phyloP scores from a whole-genome alignment of 2,329 filamentous ascomycete species.

The Penicillium polonicum region DNA sequence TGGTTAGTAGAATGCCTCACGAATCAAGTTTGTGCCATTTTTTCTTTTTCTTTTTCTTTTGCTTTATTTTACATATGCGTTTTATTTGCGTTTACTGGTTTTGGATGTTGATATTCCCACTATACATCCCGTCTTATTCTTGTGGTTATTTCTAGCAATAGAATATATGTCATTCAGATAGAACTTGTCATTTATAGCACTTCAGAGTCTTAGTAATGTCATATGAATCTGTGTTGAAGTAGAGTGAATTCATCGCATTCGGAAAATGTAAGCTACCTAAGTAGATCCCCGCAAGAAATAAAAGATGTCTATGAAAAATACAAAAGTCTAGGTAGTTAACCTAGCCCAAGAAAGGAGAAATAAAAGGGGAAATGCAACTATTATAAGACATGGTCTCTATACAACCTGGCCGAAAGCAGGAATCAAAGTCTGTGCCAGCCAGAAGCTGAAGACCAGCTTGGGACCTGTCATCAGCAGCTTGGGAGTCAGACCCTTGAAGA shows the following conservation, averaged over 20 bases:
- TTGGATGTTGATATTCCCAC: slow-evolving; percentile 11
- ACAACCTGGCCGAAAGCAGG: slow-evolving; percentile 77
- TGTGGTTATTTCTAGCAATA: slow-evolving; percentile 9
- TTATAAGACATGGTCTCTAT: slow-evolving; percentile 38
- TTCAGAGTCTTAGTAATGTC: not conserved
- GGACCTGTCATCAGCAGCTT: slow-evolving; percentile 99
- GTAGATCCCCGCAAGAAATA: slow-evolving; percentile 9
- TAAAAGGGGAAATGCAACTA: slow-evolving; percentile 18
- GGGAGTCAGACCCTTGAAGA: slow-evolving; percentile 97
- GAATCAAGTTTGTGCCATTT: not conserved
- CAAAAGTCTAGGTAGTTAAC: slow-evolving; percentile 6
- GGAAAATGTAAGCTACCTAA: slow-evolving; percentile 6
- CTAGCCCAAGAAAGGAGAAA: slow-evolving; percentile 1
- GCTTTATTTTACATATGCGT: not conserved
- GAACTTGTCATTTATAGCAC: not conserved
- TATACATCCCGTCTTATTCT: slow-evolving; percentile 7
- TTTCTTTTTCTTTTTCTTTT: not conserved
- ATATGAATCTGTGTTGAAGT: not conserved
- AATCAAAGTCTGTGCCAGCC: slow-evolving; percentile 97
- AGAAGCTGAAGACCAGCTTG: slow-evolving; percentile 99
- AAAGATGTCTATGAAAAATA: slow-evolving; percentile 17
- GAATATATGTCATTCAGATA: slow-evolving; percentile 1
- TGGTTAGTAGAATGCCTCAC: slow-evolving; percentile 27
- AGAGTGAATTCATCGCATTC: slow-evolving; percentile 12
- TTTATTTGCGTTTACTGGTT: not conserved